A percentile compares a stretch with the other conserved stretches of the same genome.
Conservation (phyloP, 2,329 filamentous ascomycete species). For the Aspergillus tubingensis region DNA sequence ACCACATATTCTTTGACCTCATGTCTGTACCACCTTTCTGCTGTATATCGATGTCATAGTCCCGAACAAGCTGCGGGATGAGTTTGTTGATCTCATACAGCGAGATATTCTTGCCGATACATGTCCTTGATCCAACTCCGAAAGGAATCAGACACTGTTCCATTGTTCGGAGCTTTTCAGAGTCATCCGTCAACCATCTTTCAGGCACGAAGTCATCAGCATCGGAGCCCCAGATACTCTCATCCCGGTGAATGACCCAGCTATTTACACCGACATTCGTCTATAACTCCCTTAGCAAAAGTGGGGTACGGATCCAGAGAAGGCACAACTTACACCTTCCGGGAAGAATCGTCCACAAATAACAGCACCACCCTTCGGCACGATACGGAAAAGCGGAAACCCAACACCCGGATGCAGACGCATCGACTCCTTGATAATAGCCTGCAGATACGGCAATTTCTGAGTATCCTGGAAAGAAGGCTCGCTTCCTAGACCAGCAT, state of each 20-base stretch:
- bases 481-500: slow-evolving; percentile 36
- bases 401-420: slow-evolving; percentile 40
- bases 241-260: slow-evolving; percentile 47
- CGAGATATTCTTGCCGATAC: slow-evolving; percentile 38
- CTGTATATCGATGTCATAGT: background rate
- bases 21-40: background rate
- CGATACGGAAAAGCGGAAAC: slow-evolving; percentile 38
- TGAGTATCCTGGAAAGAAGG: slow-evolving; percentile 14
- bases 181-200: slow-evolving; percentile 45
- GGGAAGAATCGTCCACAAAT: slow-evolving; percentile 38
- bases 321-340: slow-evolving; percentile 22
- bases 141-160: slow-evolving; percentile 34
- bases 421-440: slow-evolving; percentile 41
- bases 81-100: slow-evolving; percentile 38
- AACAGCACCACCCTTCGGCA: slow-evolving; percentile 30
- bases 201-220: slow-evolving; percentile 47
- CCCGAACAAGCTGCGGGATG: slow-evolving; percentile 25
- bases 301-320: background rate
- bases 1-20: background rate
- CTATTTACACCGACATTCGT: slow-evolving; percentile 49
- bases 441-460: slow-evolving; percentile 37
- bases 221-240: slow-evolving; percentile 42
- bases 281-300: background rate
- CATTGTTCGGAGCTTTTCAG: slow-evolving; percentile 31
- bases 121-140: slow-evolving; percentile 32